Conservation (phyloP, 345 rosid genomes). For the Eucalyptus microcorys region DNA sequence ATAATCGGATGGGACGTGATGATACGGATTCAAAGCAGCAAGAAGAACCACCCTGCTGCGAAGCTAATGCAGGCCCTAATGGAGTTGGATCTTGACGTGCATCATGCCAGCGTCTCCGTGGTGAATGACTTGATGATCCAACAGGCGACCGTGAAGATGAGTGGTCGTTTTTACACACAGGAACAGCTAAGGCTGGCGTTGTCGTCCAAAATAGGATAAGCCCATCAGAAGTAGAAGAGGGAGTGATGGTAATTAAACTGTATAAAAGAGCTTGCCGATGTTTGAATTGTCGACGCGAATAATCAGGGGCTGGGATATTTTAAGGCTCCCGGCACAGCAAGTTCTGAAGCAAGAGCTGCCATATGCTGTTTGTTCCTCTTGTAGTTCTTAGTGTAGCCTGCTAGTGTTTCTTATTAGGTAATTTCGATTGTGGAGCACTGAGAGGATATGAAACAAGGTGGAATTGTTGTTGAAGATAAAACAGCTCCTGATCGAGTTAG, state of each 20-base stretch:
- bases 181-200: conserved; percentile 69
- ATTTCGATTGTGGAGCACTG: background rate
- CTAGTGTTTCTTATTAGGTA: background rate
- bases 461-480: background rate
- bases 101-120: conserved; percentile 78
- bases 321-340: conserved; percentile 8
- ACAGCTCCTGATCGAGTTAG: background rate
- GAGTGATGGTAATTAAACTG: background rate
- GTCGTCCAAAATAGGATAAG: conserved; percentile 48
- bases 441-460: background rate
- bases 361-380: background rate
- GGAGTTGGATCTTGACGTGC: conserved; percentile 82
- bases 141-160: conserved; percentile 95
- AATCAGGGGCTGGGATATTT: conserved; percentile 24
- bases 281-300: background rate
- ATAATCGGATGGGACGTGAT: conserved; percentile 81
- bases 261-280: background rate
- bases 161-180: conserved; percentile 54
- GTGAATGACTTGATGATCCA: conserved; percentile 93
- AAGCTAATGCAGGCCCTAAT: conserved; percentile 74
- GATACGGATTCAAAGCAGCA: conserved; percentile 70
- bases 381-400: background rate
- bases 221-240: background rate
- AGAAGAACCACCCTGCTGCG: conserved; percentile 87
- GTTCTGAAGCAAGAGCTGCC: background rate